These are phyloP conservation scores for Pezizomycotina sp. DNA, from an alignment of 2,329 filamentous ascomycete genomes.

Conservation along the genomic window DNA sequence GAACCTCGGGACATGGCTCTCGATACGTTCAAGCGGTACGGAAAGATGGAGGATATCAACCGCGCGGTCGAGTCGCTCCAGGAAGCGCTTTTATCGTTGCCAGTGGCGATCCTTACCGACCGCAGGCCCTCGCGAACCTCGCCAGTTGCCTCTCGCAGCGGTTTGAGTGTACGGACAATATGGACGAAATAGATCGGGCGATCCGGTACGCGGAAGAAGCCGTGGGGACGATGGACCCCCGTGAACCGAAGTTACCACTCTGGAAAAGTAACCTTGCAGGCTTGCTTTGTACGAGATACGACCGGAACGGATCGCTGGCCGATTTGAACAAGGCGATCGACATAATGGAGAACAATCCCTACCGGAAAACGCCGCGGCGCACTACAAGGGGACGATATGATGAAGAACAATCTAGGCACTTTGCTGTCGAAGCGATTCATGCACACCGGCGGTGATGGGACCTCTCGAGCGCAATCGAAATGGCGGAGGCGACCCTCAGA, in stretches of 20 bases:
- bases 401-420: too few species aligned
- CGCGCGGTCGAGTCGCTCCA: conserved; percentile 2
- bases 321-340: conserved; percentile 3
- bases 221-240: neutral
- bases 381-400: too few species aligned
- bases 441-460: too few species aligned
- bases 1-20: neutral
- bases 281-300: conserved; percentile 3
- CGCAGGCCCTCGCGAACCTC: too few species aligned
- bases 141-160: neutral
- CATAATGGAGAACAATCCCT: too few species aligned
- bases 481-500: too few species aligned
- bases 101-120: too few species aligned
- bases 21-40: conserved; percentile 1
- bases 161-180: neutral
- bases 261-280: conserved; percentile 1
- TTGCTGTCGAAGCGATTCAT: too few species aligned
- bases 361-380: too few species aligned
- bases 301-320: neutral
- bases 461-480: too few species aligned
- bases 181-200: conserved; percentile 5
- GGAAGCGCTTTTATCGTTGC: too few species aligned
- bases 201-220: neutral
- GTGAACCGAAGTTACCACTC: neutral
- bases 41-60: conserved; percentile 5